Conservation (phyloP, 2,329 filamentous ascomycete genomes). For the Ophiosphaerella narmari region DNA sequence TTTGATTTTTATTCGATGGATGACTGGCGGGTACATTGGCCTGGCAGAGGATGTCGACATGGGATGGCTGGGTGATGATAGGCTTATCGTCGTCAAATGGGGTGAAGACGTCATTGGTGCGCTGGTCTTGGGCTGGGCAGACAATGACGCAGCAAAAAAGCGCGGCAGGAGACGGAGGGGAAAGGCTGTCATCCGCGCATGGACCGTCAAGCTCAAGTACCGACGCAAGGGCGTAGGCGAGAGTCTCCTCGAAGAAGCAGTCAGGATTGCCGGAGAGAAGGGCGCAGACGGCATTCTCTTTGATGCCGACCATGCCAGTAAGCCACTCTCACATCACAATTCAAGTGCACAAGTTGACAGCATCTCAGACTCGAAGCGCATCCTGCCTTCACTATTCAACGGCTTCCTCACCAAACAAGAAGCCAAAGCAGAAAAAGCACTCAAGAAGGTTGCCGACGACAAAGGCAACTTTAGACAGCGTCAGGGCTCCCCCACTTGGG, state of each 20-base stretch:
- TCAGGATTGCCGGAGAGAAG: constrained; percentile 68
- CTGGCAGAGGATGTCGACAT: constrained; percentile 65
- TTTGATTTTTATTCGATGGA: constrained; percentile 64
- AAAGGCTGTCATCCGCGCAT: constrained; percentile 75
- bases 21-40: constrained; percentile 65
- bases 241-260: constrained; percentile 73
- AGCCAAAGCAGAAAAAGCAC: constrained; percentile 38
- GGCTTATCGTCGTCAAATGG: constrained; percentile 66
- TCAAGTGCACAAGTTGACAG: constrained; percentile 15
- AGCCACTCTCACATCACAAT: constrained; percentile 32
- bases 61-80: constrained; percentile 63
- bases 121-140: constrained; percentile 69
- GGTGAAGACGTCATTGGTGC: constrained; percentile 73
- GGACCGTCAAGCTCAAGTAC: constrained; percentile 75
- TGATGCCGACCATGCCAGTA: constrained; percentile 77
- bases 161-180: constrained; percentile 59
- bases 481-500: constrained; percentile 43
- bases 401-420: constrained; percentile 42
- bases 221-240: constrained; percentile 73
- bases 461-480: constrained; percentile 47
- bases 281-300: constrained; percentile 75
- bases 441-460: constrained; percentile 45
- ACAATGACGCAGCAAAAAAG: constrained; percentile 50
- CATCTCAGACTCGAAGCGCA: constrained; percentile 36
- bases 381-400: constrained; percentile 43